Evolutionary conservation across 1,284 basidiomycete genomes (phyloP), one percentile per base, ranked within the genome.

Genomic region (Irpex rosettiformis): DNA sequence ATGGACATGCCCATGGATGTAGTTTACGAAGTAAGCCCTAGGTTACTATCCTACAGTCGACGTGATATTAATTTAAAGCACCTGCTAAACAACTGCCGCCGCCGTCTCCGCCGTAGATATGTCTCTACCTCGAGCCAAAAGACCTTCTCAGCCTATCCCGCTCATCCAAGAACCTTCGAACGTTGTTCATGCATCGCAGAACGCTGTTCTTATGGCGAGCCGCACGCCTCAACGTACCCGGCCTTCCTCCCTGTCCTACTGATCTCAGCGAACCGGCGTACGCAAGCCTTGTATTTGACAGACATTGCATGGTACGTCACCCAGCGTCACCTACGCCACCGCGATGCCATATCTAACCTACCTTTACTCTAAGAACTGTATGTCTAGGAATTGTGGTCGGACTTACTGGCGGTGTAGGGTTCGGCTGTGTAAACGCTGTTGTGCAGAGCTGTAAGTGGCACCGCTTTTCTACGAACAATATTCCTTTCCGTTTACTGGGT

Each of bases 221-320:
- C 16, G 33, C 33, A 3, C 33, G 33, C 33, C 11, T 16, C 11
- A 37, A 37, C 33, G 33, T 37, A 8, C 22, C 40, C 10, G 43
- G 27, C 5, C 45, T 59, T 18, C 58, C 58, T 4, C 37, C 54
- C 6, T 52, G 53, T 25, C 58, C 58, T 21, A 6, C 13, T 4
- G 43, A 55, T 24, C 52, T 59, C 10, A 59, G 43, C 37, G 58
- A 59, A 27, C 58, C 58, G 4, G 58, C 43, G 16, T 59, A 59
- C 33, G 45, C 53, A 21, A 55, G 42, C 22, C 53, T 59, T 3
- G 33, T 43, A 21, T 59, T 59, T 49, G 58, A 52, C 11, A 4
- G 22, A 1, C 54, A 55, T 27, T 59, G 58, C 21, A n/a, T n/a
- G n/a, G n/a, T n/a, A n/a, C n/a, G n/a, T n/a, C n/a, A n/a, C n/a